A percentile compares a stretch with the other conserved stretches of the same genome.
phyloP scores from a whole-genome alignment of 2,329 filamentous ascomycete genomes.

The Rhynchosporium agropyri region DNA sequence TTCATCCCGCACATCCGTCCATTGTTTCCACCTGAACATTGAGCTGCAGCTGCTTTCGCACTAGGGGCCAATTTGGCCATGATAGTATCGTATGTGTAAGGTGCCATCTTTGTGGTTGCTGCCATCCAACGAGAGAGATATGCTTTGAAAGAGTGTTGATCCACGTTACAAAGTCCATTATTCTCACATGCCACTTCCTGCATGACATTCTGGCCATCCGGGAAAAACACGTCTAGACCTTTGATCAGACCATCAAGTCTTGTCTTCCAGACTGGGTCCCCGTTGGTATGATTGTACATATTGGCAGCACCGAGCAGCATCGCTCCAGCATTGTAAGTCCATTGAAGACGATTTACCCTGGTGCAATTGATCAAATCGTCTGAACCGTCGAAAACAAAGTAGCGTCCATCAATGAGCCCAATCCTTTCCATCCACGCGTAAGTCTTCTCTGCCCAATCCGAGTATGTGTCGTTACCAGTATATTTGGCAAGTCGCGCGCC shows the following conservation, averaged over 20 bases:
- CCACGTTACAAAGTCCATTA: slow-evolving; percentile 61
- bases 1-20: slow-evolving; percentile 67
- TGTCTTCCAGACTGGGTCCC: slow-evolving; percentile 56
- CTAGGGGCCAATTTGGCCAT: slow-evolving; percentile 55
- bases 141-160: slow-evolving; percentile 66
- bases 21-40: slow-evolving; percentile 61
- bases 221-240: slow-evolving; percentile 58
- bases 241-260: slow-evolving; percentile 60
- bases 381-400: slow-evolving; percentile 65
- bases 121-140: slow-evolving; percentile 63
- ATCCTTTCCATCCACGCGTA: slow-evolving; percentile 69
- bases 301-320: slow-evolving; percentile 68
- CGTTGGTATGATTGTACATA: slow-evolving; percentile 65
- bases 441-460: slow-evolving; percentile 72
- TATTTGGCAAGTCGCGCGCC: slow-evolving; percentile 72
- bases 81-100: slow-evolving; percentile 54
- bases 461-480: slow-evolving; percentile 76
- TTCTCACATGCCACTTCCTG: slow-evolving; percentile 67
- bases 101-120: slow-evolving; percentile 58
- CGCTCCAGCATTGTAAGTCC: slow-evolving; percentile 69
- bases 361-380: slow-evolving; percentile 61
- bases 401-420: slow-evolving; percentile 61
- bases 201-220: slow-evolving; percentile 58
- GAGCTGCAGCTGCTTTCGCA: slow-evolving; percentile 61
- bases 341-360: slow-evolving; percentile 62